These are phyloP conservation scores for Saccharomyces hybrid DNA, from an alignment of 1,139 yeast species.

Conservation along the genomic window DNA sequence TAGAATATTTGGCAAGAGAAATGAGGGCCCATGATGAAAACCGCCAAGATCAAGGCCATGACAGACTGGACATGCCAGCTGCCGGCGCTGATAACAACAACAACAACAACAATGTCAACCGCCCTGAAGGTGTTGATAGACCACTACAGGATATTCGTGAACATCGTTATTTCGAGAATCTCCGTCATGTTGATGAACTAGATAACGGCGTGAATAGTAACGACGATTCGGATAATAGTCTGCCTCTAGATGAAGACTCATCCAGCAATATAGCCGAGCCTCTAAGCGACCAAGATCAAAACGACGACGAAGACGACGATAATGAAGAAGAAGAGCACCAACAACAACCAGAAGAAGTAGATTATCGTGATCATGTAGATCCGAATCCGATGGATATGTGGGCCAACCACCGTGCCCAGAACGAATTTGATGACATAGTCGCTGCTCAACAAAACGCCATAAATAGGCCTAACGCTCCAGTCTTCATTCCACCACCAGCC, in stretches of 20 bases:
- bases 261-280: neutral
- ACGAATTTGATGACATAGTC: conserved; percentile 16
- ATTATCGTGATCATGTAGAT: conserved; percentile 10
- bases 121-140: neutral
- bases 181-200: neutral
- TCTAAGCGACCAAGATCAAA: neutral
- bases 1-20: conserved; percentile 25
- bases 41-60: conserved; percentile 1
- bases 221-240: neutral
- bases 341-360: conserved; percentile 9
- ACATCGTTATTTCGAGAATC: neutral
- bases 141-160: neutral
- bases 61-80: conserved; percentile 1
- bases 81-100: conserved; percentile 1
- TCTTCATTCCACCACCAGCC: conserved; percentile 3
- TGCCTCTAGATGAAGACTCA: neutral
- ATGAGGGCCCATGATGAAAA: conserved; percentile 13
- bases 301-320: conserved; percentile 1
- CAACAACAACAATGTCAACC: neutral
- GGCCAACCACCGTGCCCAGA: conserved; percentile 17
- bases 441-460: conserved; percentile 9
- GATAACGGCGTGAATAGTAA: neutral
- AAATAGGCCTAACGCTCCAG: conserved; percentile 5
- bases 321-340: conserved; percentile 17
- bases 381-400: conserved; percentile 8